A percentile compares a stretch with the other conserved stretches of the same genome.
Evolutionary conservation across 2,329 filamentous ascomycete genomes (phyloP).

Genomic region (Zelopaecilomyces penicillatus): DNA sequence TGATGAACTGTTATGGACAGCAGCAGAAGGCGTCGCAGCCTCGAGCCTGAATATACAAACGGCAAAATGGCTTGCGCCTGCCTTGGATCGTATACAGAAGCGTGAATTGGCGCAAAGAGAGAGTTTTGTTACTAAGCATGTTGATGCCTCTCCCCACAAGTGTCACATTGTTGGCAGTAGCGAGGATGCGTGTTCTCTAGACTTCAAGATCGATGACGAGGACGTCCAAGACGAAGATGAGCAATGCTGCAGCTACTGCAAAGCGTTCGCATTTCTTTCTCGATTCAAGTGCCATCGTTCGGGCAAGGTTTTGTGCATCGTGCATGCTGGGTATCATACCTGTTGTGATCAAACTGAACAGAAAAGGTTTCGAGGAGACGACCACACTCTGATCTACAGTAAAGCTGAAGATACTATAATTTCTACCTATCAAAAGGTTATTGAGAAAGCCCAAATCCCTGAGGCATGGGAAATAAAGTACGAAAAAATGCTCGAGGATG

Average conservation of each 20-base stretch:
- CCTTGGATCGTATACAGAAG: slow-evolving; percentile 67
- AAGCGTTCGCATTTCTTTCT: slow-evolving; percentile 83
- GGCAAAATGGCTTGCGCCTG: slow-evolving; percentile 89
- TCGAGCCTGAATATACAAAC: slow-evolving; percentile 66
- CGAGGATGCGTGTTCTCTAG: slow-evolving; percentile 48
- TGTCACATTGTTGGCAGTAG: slow-evolving; percentile 39
- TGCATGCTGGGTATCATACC: slow-evolving; percentile 70
- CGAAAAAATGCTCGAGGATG: slow-evolving; percentile 73
- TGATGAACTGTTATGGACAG: slow-evolving; percentile 87
- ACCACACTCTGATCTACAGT: slow-evolving; percentile 70
- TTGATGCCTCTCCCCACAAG: slow-evolving; percentile 42
- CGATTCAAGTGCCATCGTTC: slow-evolving; percentile 78
- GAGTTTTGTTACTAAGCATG: slow-evolving; percentile 59
- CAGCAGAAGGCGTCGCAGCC: slow-evolving; percentile 67
- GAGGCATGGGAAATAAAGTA: slow-evolving; percentile 89
- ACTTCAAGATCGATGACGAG: slow-evolving; percentile 57
- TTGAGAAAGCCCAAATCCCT: slow-evolving; percentile 78
- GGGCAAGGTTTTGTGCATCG: slow-evolving; percentile 72
- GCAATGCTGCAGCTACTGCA: slow-evolving; percentile 89
- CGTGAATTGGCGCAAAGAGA: slow-evolving; percentile 64
- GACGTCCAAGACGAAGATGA: slow-evolving; percentile 87
- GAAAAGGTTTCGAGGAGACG: slow-evolving; percentile 58
- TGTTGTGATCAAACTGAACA: slow-evolving; percentile 66
- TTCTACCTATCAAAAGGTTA: slow-evolving; percentile 62
- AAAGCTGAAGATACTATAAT: slow-evolving; percentile 64